phyloP scores from a whole-genome alignment of 768 basidiomycete genomes.

The Sporobolomyces pararoseus region DNA sequence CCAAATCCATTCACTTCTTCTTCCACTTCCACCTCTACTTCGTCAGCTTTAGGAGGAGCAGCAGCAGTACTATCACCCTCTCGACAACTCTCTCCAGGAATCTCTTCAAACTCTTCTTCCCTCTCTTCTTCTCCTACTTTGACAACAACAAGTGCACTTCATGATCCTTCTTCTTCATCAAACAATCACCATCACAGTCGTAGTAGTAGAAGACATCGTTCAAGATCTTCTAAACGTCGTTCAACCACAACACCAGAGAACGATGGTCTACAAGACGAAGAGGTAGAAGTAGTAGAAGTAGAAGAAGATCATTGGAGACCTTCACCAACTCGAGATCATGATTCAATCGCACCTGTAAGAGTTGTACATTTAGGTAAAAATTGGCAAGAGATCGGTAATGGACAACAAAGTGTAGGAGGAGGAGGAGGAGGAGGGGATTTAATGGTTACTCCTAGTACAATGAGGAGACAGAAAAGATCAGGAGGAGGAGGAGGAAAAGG shows the following conservation, averaged over 20 bases:
- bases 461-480: not conserved
- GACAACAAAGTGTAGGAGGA: not conserved
- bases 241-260: no score
- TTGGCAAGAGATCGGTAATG: slow-evolving; percentile 8
- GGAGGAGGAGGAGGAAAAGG: not conserved
- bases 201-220: not conserved
- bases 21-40: not conserved
- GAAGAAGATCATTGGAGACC: not conserved
- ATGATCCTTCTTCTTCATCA: no score
- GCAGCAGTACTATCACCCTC: not conserved
- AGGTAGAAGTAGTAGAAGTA: no score
- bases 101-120: not conserved
- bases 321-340: not conserved
- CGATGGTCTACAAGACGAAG: no score
- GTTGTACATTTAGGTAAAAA: slow-evolving; percentile 21
- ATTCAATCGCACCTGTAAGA: slow-evolving; percentile 12
- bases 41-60: no score
- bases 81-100: not conserved
- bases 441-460: not conserved
- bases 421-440: not conserved
- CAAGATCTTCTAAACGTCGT: not conserved
- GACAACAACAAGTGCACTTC: not conserved
- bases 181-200: no score
- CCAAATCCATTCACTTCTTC: slow-evolving; percentile 9
- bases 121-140: not conserved